A percentile compares a stretch with the other conserved stretches of the same genome.
phyloP scores from a whole-genome alignment of 1,284 basidiomycete genomes.

The Caloboletus firmus region DNA sequence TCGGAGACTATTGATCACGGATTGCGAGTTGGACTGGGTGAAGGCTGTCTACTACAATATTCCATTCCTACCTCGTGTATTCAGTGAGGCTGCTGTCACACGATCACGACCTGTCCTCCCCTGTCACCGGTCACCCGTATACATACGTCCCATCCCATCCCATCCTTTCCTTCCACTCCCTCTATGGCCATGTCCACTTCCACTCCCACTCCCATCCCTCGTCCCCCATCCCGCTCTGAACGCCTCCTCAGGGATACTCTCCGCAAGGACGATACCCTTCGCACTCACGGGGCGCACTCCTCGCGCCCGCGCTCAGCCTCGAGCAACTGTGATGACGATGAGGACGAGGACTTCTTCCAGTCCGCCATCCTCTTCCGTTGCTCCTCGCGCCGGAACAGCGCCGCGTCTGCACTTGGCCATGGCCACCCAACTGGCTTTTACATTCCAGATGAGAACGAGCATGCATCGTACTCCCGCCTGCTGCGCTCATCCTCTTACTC shows the following conservation, averaged over 20 bases:
- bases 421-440: slow-evolving; percentile 17
- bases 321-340: slow-evolving; percentile 36
- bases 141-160: slow-evolving; percentile 18
- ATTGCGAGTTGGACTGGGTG: neutral
- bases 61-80: slow-evolving; percentile 26
- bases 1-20: neutral
- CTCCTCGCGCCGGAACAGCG: slow-evolving; percentile 21
- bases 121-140: slow-evolving; percentile 26
- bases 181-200: slow-evolving; percentile 1
- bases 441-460: slow-evolving; percentile 29
- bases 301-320: slow-evolving; percentile 30
- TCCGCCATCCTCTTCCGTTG: slow-evolving; percentile 27
- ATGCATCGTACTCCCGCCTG: slow-evolving; percentile 31
- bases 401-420: slow-evolving; percentile 17
- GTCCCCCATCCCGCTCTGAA: slow-evolving; percentile 46
- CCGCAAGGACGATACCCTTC: slow-evolving; percentile 45
- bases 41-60: neutral
- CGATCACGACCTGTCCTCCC: slow-evolving; percentile 25
- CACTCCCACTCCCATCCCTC: slow-evolving; percentile 12
- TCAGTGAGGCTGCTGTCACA: slow-evolving; percentile 29
- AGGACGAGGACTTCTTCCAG: slow-evolving; percentile 31
- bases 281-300: slow-evolving; percentile 12
- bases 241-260: slow-evolving; percentile 59
- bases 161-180: slow-evolving; percentile 4
- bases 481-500: slow-evolving; percentile 34